Evolutionary conservation across 305 asterid genomes (phyloP), one percentile per base, ranked within the genome.

Genomic region (Salvia sclarea): DNA sequence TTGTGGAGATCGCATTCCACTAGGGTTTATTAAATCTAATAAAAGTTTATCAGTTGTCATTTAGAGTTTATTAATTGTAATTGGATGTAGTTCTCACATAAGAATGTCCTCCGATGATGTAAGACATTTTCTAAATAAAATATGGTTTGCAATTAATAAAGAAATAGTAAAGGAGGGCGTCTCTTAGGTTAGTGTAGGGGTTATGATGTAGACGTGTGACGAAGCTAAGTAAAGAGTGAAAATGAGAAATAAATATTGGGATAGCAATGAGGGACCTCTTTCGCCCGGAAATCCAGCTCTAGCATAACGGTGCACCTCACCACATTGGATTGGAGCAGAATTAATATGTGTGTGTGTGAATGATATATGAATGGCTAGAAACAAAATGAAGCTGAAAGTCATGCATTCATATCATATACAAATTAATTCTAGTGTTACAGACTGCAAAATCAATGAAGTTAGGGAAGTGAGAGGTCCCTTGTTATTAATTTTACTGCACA

Each of bases 401-500:
- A 54, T 41, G n/a, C 12, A 40, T 10, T 60, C 12, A 40, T 10
- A 38, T 38, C 8, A 8, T 0, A 37, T 2, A 18, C 5, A 11
- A 61, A 61, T 40, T 40, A 21, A 41, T 11, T 61, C 4, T 41
- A 18, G 49, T 37, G 66, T 40, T 61, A 61, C 52, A 61, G 52
- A 33, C 12, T 21, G 53, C 38, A 1, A 12, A 59, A 43, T 43
- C 5, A 43, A 24, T 43, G 53, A 24, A 61, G 40, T 6, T 61
- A 40, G 35, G 28, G 35, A 38, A 40, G 18, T 2, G 35, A n/a
- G 40, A 61, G 55, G 54, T 61, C 38, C 67, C 67, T 61, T 61
- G 8, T 22, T 40, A 40, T 41, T n/a, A n/a, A n/a, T n/a, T n/a
- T 31, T 31, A 31, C 40, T 61, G 54, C 37, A 41, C 22, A 61